A percentile compares a stretch with the other conserved stretches of the same genome.
phyloP scores from a whole-genome alignment of 805 yeast species.

The Candida orba region DNA sequence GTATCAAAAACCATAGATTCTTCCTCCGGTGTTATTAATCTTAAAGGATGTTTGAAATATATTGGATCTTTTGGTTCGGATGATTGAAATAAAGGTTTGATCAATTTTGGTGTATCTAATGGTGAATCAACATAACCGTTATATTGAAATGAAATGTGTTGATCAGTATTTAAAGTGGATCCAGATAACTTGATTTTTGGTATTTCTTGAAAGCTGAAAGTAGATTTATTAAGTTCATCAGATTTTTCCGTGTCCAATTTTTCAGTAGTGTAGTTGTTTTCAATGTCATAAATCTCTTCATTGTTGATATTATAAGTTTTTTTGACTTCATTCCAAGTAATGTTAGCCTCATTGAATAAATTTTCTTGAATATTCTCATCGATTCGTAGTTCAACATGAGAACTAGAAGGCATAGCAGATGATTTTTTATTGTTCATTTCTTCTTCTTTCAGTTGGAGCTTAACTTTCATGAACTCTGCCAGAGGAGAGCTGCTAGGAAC shows the following conservation, averaged over 20 bases:
- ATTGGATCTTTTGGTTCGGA: background rate
- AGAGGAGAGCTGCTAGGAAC: slow-evolving; percentile 1
- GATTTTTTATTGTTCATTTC: background rate
- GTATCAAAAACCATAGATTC: slow-evolving; percentile 19
- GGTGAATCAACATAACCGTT: slow-evolving; percentile 17
- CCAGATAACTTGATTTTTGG: slow-evolving; percentile 12
- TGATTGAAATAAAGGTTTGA: slow-evolving; percentile 8
- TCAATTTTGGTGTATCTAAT: slow-evolving; percentile 19
- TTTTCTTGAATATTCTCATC: too few relatives aligned
- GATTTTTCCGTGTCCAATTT: background rate
- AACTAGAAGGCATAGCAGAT: too few relatives aligned
- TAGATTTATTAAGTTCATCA: slow-evolving; percentile 10
- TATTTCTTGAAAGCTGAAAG: slow-evolving; percentile 21
- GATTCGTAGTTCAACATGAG: background rate
- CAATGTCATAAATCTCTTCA: slow-evolving; percentile 6
- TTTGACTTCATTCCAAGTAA: slow-evolving; percentile 22
- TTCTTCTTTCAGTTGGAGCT: slow-evolving; percentile 1
- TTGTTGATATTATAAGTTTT: slow-evolving; percentile 11
- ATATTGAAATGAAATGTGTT: slow-evolving; percentile 15
- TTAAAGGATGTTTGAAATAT: slow-evolving; percentile 10
- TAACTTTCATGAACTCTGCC: slow-evolving; percentile 9
- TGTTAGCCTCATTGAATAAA: background rate
- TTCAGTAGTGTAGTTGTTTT: slow-evolving; percentile 1
- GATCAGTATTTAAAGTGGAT: slow-evolving; percentile 13
- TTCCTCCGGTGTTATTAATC: slow-evolving; percentile 20